A percentile compares a stretch with the other conserved stretches of the same genome.
These are phyloP conservation scores for Termitomyces sp. DNA, from an alignment of 768 basidiomycete species.

Conservation along the genomic window DNA sequence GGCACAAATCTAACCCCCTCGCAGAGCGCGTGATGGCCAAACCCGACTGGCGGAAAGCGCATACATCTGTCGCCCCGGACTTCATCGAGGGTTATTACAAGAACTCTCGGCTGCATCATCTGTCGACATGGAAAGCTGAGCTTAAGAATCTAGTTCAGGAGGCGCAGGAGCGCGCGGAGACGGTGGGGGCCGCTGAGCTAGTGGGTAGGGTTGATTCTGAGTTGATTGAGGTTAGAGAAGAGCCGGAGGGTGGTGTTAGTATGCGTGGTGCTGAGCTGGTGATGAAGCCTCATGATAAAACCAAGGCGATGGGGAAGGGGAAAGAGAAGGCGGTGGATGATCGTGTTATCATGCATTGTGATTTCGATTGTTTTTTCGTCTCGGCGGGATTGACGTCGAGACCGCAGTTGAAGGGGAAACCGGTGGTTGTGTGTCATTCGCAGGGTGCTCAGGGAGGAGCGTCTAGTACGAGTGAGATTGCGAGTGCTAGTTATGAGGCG, in stretches of 20 bases:
- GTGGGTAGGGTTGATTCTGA: constrained; percentile 29
- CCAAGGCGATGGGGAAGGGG: constrained; percentile 53
- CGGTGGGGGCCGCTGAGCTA: constrained; percentile 15
- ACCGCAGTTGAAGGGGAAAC: constrained; percentile 80
- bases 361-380: constrained; percentile 98
- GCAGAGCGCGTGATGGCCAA: constrained; percentile 80
- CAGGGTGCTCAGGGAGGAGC: constrained; percentile 68
- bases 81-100: constrained; percentile 84
- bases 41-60: constrained; percentile 78
- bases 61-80: constrained; percentile 82
- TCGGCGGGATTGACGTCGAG: constrained; percentile 80
- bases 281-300: constrained; percentile 41
- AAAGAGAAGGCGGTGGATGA: constrained; percentile 54
- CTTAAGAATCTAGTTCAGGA: constrained; percentile 73
- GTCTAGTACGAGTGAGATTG: constrained; percentile 90
- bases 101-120: constrained; percentile 89
- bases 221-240: not conserved
- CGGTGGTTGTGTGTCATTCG: constrained; percentile 94
- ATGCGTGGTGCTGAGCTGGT: constrained; percentile 50
- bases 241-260: constrained; percentile 31
- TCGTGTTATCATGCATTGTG: constrained; percentile 84
- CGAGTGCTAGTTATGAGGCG: constrained; percentile 93
- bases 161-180: constrained; percentile 70
- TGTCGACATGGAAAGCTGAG: constrained; percentile 91
- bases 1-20: constrained; percentile 59